Percentiles rank a stretch among this genome's conserved stretches.
Conservation (phyloP, 805 yeast species). For the Osmozyma mogii region DNA sequence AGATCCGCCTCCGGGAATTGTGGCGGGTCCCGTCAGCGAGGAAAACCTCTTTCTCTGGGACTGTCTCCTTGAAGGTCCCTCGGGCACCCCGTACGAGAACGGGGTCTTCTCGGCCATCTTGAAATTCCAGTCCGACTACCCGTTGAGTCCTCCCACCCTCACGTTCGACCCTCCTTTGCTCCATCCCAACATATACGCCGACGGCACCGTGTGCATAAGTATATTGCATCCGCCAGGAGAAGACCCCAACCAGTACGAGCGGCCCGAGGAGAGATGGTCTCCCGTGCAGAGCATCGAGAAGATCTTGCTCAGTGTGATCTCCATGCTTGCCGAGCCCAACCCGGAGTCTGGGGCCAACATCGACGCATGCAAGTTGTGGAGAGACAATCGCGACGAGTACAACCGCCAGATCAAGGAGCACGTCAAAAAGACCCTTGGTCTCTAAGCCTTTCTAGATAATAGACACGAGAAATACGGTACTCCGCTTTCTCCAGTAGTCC, state of each 20-base stretch:
- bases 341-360: slow-evolving; percentile 92
- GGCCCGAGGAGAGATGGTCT: slow-evolving; percentile 96
- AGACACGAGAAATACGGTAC: too few species aligned
- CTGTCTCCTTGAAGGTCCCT: slow-evolving; percentile 76
- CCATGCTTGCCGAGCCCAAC: slow-evolving; percentile 96
- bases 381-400: slow-evolving; percentile 70
- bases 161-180: slow-evolving; percentile 72
- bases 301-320: slow-evolving; percentile 83
- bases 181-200: slow-evolving; percentile 91
- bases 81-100: slow-evolving; percentile 77
- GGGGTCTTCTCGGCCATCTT: slow-evolving; percentile 79
- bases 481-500: too few species aligned
- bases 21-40: slow-evolving; percentile 84
- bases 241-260: slow-evolving; percentile 91
- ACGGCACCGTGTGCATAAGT: slow-evolving; percentile 94
- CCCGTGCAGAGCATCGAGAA: slow-evolving; percentile 98
- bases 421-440: slow-evolving; percentile 65
- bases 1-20: slow-evolving; percentile 91
- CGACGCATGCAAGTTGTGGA: slow-evolving; percentile 78
- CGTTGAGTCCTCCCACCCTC: slow-evolving; percentile 73
- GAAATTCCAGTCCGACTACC: slow-evolving; percentile 72
- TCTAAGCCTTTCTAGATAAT: slow-evolving; percentile 22
- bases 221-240: slow-evolving; percentile 95
- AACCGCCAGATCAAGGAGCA: slow-evolving; percentile 56
- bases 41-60: slow-evolving; percentile 76